Conservation (phyloP, 306 rosid species). For the Cucurbita maxima region DNA sequence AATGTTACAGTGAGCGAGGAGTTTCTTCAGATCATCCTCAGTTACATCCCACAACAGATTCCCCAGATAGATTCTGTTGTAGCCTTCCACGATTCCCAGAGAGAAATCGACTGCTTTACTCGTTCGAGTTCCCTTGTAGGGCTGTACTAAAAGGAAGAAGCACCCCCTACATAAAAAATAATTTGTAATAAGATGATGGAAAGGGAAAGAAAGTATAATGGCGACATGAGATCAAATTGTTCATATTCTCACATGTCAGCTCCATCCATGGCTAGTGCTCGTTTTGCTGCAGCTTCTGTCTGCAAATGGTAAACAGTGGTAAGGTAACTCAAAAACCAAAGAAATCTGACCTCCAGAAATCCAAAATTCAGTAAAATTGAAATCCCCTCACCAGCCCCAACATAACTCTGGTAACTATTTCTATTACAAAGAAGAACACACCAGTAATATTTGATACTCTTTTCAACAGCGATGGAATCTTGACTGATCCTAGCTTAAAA, state of each 20-base stretch:
- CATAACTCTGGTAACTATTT: neutral
- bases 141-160: conserved; percentile 64
- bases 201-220: neutral
- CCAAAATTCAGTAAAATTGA: neutral
- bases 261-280: conserved; percentile 85
- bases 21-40: conserved; percentile 56
- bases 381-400: neutral
- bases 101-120: conserved; percentile 45
- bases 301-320: conserved; percentile 18
- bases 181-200: neutral
- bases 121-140: conserved; percentile 38
- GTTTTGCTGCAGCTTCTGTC: conserved; percentile 90
- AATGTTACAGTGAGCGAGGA: conserved; percentile 47
- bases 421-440: neutral
- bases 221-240: neutral
- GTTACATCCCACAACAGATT: conserved; percentile 80
- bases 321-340: conserved; percentile 5
- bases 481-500: neutral
- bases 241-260: conserved; percentile 69
- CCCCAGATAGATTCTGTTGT: conserved; percentile 76
- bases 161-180: conserved; percentile 54
- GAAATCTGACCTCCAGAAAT: neutral
- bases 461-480: neutral
- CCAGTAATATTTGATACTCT: neutral
- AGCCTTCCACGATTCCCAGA: conserved; percentile 63